phyloP scores from a whole-genome alignment of 2,329 filamentous ascomycete genomes.

The Pseudogymnoascus sp. region DNA sequence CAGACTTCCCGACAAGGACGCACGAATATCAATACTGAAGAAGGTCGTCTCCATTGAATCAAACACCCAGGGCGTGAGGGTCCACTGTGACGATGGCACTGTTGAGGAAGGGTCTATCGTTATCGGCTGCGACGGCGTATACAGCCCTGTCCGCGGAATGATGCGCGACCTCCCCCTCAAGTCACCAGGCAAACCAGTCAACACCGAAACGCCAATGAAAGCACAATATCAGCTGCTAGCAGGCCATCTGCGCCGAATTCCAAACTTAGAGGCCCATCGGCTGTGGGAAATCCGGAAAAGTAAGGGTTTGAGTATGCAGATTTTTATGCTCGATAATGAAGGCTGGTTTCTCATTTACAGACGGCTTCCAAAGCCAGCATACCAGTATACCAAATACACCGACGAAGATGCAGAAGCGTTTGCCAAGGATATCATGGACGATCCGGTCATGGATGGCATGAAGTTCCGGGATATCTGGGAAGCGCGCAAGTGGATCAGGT shows the following conservation, averaged over 20 bases:
- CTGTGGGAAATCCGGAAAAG: background rate
- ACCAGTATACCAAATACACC: background rate
- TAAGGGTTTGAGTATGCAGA: background rate
- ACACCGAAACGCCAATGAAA: background rate
- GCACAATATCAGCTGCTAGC: background rate
- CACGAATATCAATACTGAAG: background rate
- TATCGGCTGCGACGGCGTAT: conserved; percentile 19
- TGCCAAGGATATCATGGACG: background rate
- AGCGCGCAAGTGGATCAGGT: background rate
- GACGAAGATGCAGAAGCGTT: background rate
- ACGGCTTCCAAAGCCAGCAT: background rate
- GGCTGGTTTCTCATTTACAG: background rate
- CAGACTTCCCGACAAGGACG: background rate
- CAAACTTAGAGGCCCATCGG: background rate
- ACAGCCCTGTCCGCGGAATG: conserved; percentile 13
- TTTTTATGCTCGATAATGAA: background rate
- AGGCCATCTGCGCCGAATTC: too few relatives aligned
- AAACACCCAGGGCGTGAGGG: conserved; percentile 11
- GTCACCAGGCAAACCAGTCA: background rate
- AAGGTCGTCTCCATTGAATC: conserved; percentile 9
- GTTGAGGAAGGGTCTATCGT: conserved; percentile 15
- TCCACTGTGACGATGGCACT: conserved; percentile 13
- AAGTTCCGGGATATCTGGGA: background rate
- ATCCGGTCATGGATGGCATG: background rate
- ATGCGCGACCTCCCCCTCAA: background rate